phyloP scores from a whole-genome alignment of 176 grass and related monocot species.

The Carex pumila region DNA sequence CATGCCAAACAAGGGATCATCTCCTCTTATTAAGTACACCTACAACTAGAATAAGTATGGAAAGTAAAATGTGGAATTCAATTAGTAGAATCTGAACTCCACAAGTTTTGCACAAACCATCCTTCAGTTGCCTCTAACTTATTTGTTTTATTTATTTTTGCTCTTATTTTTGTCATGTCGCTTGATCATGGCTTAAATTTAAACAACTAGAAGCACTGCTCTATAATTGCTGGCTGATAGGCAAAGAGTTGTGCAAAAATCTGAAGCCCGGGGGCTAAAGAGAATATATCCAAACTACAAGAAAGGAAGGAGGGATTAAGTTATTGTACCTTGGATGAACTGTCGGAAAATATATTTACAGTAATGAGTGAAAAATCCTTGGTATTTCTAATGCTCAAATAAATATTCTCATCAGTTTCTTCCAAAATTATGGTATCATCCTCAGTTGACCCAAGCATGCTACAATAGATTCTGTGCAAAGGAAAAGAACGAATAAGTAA shows the following conservation, averaged over 20 bases:
- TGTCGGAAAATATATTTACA: constrained; percentile 87
- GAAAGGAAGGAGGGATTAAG: background rate
- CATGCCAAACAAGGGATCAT: constrained; percentile 69
- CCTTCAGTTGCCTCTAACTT: background rate
- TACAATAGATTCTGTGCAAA: constrained; percentile 68
- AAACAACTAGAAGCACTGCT: background rate
- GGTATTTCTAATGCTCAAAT: constrained; percentile 88
- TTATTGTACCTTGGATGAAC: constrained; percentile 64
- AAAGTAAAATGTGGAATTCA: constrained; percentile 15
- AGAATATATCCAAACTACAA: background rate
- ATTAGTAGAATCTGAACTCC: background rate
- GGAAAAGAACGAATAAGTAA: constrained; percentile 10
- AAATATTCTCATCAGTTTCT: constrained; percentile 65
- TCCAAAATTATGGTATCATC: constrained; percentile 81
- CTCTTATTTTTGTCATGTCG: background rate
- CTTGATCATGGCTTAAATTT: background rate
- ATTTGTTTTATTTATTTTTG: background rate
- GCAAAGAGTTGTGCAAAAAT: background rate
- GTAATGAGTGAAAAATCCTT: constrained; percentile 87
- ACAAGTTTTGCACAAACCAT: constrained; percentile 12
- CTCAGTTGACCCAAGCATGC: constrained; percentile 72
- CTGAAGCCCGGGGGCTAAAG: background rate
- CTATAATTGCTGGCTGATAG: background rate
- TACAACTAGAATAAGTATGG: constrained; percentile 33
- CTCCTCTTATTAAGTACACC: constrained; percentile 91